A percentile compares a stretch with the other conserved stretches of the same genome.
phyloP scores from a whole-genome alignment of 345 rosid species.

The Eucalyptus fibrosa region DNA sequence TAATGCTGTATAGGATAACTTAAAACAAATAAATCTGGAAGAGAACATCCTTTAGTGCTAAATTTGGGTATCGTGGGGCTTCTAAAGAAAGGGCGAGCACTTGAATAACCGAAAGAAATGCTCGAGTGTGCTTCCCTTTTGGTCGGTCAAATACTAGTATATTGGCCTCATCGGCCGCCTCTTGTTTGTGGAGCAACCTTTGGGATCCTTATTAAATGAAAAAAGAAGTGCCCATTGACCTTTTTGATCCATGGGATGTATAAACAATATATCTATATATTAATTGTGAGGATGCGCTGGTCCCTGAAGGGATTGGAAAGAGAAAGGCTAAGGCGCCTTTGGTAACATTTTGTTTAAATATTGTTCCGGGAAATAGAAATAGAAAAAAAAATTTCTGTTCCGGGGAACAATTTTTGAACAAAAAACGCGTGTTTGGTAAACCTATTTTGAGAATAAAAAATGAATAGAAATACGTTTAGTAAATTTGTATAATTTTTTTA shows the following conservation, averaged over 20 bases:
- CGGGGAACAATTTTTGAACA: too few species aligned
- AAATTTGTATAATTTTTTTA: too few species aligned
- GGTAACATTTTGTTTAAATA: too few species aligned
- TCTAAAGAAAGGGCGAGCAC: not conserved
- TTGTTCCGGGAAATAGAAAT: too few species aligned
- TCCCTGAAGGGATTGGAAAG: not conserved
- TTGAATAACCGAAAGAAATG: not conserved
- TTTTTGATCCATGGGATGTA: not conserved
- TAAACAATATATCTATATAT: not conserved
- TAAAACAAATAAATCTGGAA: not conserved
- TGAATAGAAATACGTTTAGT: too few species aligned
- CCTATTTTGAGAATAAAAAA: too few species aligned
- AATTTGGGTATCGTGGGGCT: not conserved
- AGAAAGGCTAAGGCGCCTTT: not conserved
- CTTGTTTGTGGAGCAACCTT: not conserved
- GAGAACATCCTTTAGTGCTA: not conserved
- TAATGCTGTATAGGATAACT: not conserved
- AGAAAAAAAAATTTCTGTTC: too few species aligned
- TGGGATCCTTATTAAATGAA: not conserved
- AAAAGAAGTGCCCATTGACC: not conserved
- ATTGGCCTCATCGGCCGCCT: not conserved
- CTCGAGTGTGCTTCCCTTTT: not conserved
- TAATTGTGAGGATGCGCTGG: not conserved
- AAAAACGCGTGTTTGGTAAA: too few species aligned
- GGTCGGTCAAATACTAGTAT: not conserved